Evolutionary conservation across 306 rosid genomes (phyloP).

Genomic region (Citrullus mucosospermus): DNA sequence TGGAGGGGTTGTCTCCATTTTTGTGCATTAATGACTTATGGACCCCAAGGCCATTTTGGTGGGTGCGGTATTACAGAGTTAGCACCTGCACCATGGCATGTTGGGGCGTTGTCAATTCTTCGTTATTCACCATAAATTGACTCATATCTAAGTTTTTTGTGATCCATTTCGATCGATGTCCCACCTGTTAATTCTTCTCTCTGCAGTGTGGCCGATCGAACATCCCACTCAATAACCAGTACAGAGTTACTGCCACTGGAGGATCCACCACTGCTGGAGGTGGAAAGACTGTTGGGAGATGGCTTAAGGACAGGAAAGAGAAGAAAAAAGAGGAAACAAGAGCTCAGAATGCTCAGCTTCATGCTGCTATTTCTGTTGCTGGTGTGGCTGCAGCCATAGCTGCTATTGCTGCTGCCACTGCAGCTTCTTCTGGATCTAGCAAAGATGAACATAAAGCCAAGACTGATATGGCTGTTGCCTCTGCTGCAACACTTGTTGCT

Average conservation of each 20-base stretch:
- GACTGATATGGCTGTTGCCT: conserved; percentile 85
- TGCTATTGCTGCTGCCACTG: conserved; percentile 75
- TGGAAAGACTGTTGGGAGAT: conserved; percentile 82
- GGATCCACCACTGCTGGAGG: conserved; percentile 21
- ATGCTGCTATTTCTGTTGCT: conserved; percentile 84
- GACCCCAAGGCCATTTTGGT: conserved; percentile 5
- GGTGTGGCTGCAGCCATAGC: conserved; percentile 86
- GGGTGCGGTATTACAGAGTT: conserved; percentile 2
- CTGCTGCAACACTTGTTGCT: conserved; percentile 85
- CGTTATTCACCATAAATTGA: not conserved
- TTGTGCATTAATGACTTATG: not conserved
- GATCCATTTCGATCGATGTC: conserved; percentile 2
- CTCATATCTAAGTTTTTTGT: not conserved
- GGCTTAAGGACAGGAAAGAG: conserved; percentile 89
- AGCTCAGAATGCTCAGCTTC: conserved; percentile 88
- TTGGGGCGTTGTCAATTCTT: not conserved
- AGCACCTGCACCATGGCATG: conserved; percentile 6
- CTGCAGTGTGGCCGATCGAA: conserved; percentile 48
- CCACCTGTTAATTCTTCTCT: conserved; percentile 7
- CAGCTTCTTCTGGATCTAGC: conserved; percentile 46
- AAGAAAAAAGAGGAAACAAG: conserved; percentile 87
- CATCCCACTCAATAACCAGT: conserved; percentile 27
- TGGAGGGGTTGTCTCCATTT: not conserved
- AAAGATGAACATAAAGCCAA: conserved; percentile 68
- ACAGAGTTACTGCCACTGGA: conserved; percentile 19